Base-by-base conservation (phyloP, 345 rosid species). In the Camelina neglecta region DNA sequence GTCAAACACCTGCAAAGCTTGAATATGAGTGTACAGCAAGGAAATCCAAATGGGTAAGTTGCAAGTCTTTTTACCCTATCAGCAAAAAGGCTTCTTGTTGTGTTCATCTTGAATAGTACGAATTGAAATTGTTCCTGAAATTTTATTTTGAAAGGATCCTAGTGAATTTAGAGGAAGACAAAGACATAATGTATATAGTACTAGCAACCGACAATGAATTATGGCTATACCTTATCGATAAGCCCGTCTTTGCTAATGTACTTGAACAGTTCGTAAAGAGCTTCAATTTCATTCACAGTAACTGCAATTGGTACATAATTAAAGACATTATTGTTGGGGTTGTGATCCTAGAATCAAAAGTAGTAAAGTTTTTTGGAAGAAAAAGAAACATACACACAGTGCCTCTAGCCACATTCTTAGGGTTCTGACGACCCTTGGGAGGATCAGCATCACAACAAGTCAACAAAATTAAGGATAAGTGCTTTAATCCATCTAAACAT, bases 241-340 rank as follows among this genome's bases (percentile, higher is more conserved):
- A 89, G 81, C 21, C 91, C 93, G 42, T 84, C 88, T 63, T 84
- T 89, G 79, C 96, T 93, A 21, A 93, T 89, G 89, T 82, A 85
- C 87, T 81, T 91, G 83, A 91, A 91, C 47, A 93, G 82, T 65
- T 91, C 97, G 65, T 91, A 89, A 58, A 93, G 80, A 66, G 98
- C 96, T 80, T 93, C 98, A 64, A 93, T 86, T 78, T 93, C 97
- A 72, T 92, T 93, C 57, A 91, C 90, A 73, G 91, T 88, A 77
- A 93, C 97, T 93, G 90, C 84, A 81, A 18, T 76, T 16, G 13
- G 21, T 44, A 65, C 33, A 55, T 12, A 3, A 24, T 1, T 1
- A 33, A 63, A 21, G 42, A 26, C 50, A 53, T 39, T 65, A 53
- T 39, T 65, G 65, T 24, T 8, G 33, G 50, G n/a, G 35, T 63